A percentile compares a stretch with the other conserved stretches of the same genome.
Evolutionary conservation across 108 stramenopile species (phyloP).

Genomic region (Nannochloropsis granulata): DNA sequence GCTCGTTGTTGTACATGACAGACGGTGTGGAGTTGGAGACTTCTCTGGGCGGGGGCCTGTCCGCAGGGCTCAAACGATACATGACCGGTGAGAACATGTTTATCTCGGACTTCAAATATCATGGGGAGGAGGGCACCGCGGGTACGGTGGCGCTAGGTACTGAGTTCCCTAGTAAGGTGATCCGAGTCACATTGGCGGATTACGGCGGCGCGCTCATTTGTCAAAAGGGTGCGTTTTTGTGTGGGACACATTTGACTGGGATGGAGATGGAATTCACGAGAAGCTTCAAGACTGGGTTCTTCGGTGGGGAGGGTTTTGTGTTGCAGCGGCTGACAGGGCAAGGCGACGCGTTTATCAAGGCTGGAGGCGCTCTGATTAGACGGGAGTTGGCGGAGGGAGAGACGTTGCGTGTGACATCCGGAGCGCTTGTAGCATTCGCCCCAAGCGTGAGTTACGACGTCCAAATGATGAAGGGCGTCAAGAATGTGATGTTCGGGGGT

Average conservation of each 20-base stretch:
- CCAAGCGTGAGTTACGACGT: conserved; percentile 57
- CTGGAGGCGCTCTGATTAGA: conserved; percentile 65
- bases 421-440: conserved; percentile 59
- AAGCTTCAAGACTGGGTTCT: conserved; percentile 54
- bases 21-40: conserved; percentile 71
- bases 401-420: conserved; percentile 55
- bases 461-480: conserved; percentile 57
- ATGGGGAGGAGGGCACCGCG: conserved; percentile 23
- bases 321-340: conserved; percentile 54
- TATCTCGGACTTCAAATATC: conserved; percentile 59
- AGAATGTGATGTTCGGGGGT: conserved; percentile 73
- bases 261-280: conserved; percentile 66
- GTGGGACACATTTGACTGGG: conserved; percentile 53
- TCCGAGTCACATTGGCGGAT: conserved; percentile 50
- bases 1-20: conserved; percentile 76
- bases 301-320: conserved; percentile 79
- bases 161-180: conserved; percentile 65
- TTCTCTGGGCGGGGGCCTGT: conserved; percentile 57
- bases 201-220: conserved; percentile 57
- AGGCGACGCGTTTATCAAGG: conserved; percentile 66
- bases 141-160: conserved; percentile 60
- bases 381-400: conserved; percentile 57
- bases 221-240: conserved; percentile 62
- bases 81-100: conserved; percentile 72
- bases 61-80: conserved; percentile 47